phyloP scores from a whole-genome alignment of 805 yeast species.

The Clavispora carvajalis region DNA sequence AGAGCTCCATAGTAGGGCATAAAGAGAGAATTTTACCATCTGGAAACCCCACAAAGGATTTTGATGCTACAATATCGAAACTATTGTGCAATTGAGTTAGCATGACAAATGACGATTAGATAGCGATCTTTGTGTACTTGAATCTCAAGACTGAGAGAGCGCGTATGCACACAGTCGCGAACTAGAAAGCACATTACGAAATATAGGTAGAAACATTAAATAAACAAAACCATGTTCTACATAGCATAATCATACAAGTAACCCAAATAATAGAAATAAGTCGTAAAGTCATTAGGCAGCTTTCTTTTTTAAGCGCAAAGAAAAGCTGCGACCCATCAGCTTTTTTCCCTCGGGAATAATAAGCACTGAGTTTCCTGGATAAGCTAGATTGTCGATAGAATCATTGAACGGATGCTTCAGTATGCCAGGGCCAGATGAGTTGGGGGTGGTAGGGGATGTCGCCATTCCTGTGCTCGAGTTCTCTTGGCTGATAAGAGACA shows the following conservation, averaged over 20 bases:
- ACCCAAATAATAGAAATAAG: not conserved
- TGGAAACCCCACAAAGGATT: slow-evolving; percentile 18
- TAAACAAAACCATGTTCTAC: too few species aligned
- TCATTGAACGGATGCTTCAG: not conserved
- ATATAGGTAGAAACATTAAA: too few species aligned
- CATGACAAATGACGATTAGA: not conserved
- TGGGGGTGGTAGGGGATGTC: not conserved
- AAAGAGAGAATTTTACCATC: slow-evolving; percentile 38
- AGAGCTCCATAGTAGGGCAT: slow-evolving; percentile 51
- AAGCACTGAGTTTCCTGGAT: not conserved
- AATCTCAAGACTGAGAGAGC: not conserved
- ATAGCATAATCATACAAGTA: not conserved
- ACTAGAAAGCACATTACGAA: too few species aligned
- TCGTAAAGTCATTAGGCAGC: not conserved
- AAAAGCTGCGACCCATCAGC: slow-evolving; percentile 1
- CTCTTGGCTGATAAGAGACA: not conserved
- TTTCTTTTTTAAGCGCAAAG: slow-evolving; percentile 1
- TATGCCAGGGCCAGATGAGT: not conserved
- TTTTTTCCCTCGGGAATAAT: not conserved
- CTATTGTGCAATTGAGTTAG: not conserved
- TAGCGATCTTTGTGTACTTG: not conserved
- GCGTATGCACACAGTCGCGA: not conserved
- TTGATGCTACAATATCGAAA: slow-evolving; percentile 5
- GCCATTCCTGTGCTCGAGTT: not conserved
- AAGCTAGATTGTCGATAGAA: not conserved